Base-by-base conservation (phyloP, 2,329 filamentous ascomycete genomes). In the Calonectria naviculata region DNA sequence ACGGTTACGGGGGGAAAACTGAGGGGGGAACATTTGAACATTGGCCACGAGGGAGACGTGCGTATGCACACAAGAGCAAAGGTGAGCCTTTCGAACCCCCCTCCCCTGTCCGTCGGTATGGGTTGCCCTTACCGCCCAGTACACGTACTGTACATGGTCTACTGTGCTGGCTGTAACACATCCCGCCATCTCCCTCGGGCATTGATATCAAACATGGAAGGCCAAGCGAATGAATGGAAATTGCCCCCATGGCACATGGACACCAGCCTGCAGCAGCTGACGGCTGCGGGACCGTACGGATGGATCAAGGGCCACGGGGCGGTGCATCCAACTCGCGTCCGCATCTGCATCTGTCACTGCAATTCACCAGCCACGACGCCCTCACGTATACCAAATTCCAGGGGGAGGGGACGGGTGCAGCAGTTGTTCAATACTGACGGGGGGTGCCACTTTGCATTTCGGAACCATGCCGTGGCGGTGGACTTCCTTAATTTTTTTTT, bases 401-500 rank as follows among this genome's bases (percentile, higher is more conserved):
- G 21, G 52, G 49, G 52, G 21, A n/a, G 47, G n/a, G n/a, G 42
- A 46, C 8, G 42, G 5, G 42, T 46, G 42, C 42, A 46, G n/a
- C 42, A 26, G 24, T 46, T 46, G n/a, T 46, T 46, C 42, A 4
- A 46, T 21, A 24, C n/a, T 10, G 42, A 21, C 42, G n/a, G 42
- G 38, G 42, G 52, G 52, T 38, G 52, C 31, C 34, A 58, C 52
- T 58, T 58, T 46, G 31, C 52, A 58, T 38, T 21, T 61, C 54
- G 69, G 72, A 74, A 61, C 73, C 62, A 71, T 76, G 67, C 72
- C 61, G 71, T 72, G 66, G 72, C 67, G 61, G 72, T 65, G 66
- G 71, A 52, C 56, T 54, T 41, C 28, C 6, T n/a, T n/a, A 10
- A 10, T n/a, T 64, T 36, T 17, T 52, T 24, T 49, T 58, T 31